Evolutionary conservation across 345 rosid genomes (phyloP), one percentile per base, ranked within the genome.

Genomic region (Laguncularia racemosa): DNA sequence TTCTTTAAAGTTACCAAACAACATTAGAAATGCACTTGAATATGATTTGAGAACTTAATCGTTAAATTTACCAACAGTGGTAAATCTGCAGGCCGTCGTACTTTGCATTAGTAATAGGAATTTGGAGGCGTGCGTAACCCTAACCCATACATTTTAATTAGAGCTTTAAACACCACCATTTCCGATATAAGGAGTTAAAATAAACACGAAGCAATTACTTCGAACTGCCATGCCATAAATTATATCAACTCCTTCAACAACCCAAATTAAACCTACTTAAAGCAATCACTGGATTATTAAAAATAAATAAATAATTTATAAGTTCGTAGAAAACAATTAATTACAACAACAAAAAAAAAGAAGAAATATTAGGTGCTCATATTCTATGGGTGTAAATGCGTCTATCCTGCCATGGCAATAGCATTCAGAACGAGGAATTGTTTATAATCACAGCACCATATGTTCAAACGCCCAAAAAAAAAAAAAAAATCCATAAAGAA

Each of bases 371-470:
- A 1, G 63, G 43, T 53, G 82, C 82, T 78, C 74, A 78, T 71
- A 73, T 78, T 78, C 78, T 78, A 71, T 73, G 82, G 76, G 82
- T 71, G 82, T 67, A 62, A 18, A 62, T 5, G 58, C 49, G 63
- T 59, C 63, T 59, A 23, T 59, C 63, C 49, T 38, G 63, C 63
- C 55, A 56, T 46, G 68, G 71, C 68, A n/a, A 57, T 67, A 43
- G 66, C 72, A 62, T 67, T 67, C 69, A 72, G 72, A 45, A 67
- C 72, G 62, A 72, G 59, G 63, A 63, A 67, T 72, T 72, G 26
- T 44, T 53, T 63, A 23, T 59, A 72, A 72, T 72, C 76, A 72
- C 54, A 50, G 56, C 72, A 55, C 58, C 40, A 6, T 4, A 4
- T 33, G 6, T 6, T 7, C 11, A 33, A 33, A 33, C 9, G 11